Conservation (phyloP, 805 yeast genomes). For the Candida dajiaensis region DNA sequence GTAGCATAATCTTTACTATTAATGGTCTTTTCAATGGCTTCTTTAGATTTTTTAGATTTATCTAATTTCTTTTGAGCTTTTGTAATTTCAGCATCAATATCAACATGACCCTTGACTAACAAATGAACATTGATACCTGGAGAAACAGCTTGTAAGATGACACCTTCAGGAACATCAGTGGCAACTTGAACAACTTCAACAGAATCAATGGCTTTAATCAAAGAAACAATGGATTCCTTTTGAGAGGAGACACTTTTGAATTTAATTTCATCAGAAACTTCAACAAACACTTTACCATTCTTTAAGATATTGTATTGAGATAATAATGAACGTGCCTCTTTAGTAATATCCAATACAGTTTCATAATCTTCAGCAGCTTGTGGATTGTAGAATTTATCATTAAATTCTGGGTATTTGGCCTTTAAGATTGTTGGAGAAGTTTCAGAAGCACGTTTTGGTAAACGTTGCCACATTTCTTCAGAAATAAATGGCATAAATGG, state of each 20-base stretch:
- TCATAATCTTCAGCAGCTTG: constrained; percentile 74
- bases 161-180: constrained; percentile 75
- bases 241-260: constrained; percentile 58
- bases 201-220: constrained; percentile 84
- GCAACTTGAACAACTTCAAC: constrained; percentile 55
- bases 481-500: constrained; percentile 98
- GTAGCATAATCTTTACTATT: constrained; percentile 69
- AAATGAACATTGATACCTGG: constrained; percentile 83
- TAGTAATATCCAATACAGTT: constrained; percentile 77
- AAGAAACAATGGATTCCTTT: constrained; percentile 79
- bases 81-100: constrained; percentile 81
- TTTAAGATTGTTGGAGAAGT: constrained; percentile 63
- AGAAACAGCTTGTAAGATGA: constrained; percentile 77
- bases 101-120: constrained; percentile 91
- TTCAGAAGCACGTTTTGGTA: constrained; percentile 81
- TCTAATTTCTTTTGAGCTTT: constrained; percentile 76
- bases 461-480: constrained; percentile 98
- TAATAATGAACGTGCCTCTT: constrained; percentile 85
- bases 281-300: constrained; percentile 82
- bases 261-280: constrained; percentile 46
- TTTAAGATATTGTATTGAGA: constrained; percentile 86
- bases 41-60: constrained; percentile 54
- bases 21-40: constrained; percentile 64
- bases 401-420: constrained; percentile 73
- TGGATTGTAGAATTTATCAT: constrained; percentile 52